phyloP scores from a whole-genome alignment of 2,329 filamentous ascomycete species.

The Colletotrichum gigasporum region DNA sequence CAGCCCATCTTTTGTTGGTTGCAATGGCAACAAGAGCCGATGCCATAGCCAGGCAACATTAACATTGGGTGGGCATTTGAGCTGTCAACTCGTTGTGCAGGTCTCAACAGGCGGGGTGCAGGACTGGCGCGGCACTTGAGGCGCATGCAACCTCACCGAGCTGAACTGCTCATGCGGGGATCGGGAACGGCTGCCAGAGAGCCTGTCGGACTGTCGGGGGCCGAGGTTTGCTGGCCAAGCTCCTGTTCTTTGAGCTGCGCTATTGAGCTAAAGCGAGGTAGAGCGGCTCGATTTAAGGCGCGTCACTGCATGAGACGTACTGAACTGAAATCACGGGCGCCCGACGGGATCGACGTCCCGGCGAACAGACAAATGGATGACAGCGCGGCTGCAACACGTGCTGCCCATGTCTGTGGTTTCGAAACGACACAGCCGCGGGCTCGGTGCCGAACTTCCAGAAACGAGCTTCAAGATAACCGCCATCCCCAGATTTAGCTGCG shows the following conservation, averaged over 20 bases:
- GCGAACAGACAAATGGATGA: not conserved
- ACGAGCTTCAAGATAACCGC: not conserved
- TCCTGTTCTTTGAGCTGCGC: too few relatives aligned
- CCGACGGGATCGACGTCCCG: not conserved
- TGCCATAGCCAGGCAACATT: not conserved
- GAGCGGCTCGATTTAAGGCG: not conserved
- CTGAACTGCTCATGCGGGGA: slow-evolving; percentile 18
- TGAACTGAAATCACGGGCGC: not conserved
- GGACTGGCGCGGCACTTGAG: slow-evolving; percentile 16
- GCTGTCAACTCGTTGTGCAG: not conserved
- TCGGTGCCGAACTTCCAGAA: not conserved
- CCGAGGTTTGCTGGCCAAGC: not conserved
- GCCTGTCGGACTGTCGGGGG: not conserved
- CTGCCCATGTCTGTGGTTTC: not conserved
- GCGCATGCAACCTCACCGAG: slow-evolving; percentile 12
- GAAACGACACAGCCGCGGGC: slow-evolving; percentile 1
- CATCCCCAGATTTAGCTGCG: not conserved
- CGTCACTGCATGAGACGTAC: not conserved
- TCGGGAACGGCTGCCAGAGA: not conserved
- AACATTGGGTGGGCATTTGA: not conserved
- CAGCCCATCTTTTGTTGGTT: not conserved
- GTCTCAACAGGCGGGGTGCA: not conserved
- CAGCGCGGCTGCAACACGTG: not conserved
- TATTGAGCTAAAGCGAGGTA: not conserved
- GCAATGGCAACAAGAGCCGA: not conserved